Evolutionary conservation across 768 basidiomycete genomes (phyloP), one percentile per base, ranked within the genome.

Genomic region (Exidia glandulosa): DNA sequence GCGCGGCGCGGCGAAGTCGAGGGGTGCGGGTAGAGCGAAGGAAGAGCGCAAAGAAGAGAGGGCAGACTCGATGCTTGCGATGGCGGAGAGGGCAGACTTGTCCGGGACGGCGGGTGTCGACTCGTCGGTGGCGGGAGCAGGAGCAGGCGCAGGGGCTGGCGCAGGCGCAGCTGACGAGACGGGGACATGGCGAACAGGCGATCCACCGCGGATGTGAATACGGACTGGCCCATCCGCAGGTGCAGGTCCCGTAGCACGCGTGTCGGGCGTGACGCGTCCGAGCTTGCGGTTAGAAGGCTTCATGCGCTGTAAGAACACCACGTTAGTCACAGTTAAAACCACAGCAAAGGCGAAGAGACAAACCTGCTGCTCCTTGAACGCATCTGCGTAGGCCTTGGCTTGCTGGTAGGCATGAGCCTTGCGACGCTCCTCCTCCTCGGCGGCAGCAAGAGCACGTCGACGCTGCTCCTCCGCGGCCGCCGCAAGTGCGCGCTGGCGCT

Each of bases 21-120:
- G 33, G 37, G 55, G 59, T 36, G 64, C 61, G 37, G 64, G 60
- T 5, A 64, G 62, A 30, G 66, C 48, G 3, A 71, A 63, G 29
- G 70, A 64, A 3, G 65, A 25, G 6, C 61, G 37, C 29, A 58
- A 45, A 2, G 70, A 69, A 13, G 66, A 32, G 7, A 76, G 65
- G 13, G 70, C 61, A 2, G 58, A 30, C 7, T 60, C 59, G 33
- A 63, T 54, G 41, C 61, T 54, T 29, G 62, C 61, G 13, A 58
- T 59, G 27, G 61, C 30, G 50, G 29, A 27, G 30, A 54, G 50
- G 2, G 50, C 50, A 6, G 41, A 19, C 3, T 12, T 45, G 2
- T 45, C 41, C 19, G 41, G 41, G 19, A 23, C 5, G 19, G 41
- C 41, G 6, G 41, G 41, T 3, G 10, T 6, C 2, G 41, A 6